A percentile compares a stretch with the other conserved stretches of the same genome.
phyloP scores from a whole-genome alignment of 768 basidiomycete species.

The Tephrocybe sp. region DNA sequence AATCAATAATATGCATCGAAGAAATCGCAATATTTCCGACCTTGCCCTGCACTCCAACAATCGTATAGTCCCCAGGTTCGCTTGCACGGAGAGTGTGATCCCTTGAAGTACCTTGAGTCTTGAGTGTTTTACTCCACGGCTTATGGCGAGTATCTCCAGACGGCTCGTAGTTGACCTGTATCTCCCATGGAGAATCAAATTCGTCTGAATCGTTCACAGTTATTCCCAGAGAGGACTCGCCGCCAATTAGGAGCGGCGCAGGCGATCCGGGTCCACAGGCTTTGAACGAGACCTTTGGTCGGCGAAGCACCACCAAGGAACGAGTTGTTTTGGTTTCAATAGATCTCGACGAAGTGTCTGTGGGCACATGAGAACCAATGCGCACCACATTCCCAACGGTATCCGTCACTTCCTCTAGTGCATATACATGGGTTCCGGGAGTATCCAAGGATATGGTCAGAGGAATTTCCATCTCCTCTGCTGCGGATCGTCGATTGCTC shows the following conservation, averaged over 20 bases:
- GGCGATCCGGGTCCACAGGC: conserved; percentile 72
- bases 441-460: conserved; percentile 60
- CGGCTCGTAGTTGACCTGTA: conserved; percentile 63
- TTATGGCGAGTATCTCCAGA: conserved; percentile 37
- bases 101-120: conserved; percentile 40
- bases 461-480: conserved; percentile 66
- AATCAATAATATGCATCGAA: conserved; percentile 7
- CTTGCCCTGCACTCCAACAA: conserved; percentile 70
- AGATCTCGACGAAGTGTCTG: conserved; percentile 17
- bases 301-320: conserved; percentile 66
- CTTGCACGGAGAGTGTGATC: conserved; percentile 48
- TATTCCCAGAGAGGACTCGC: conserved; percentile 56
- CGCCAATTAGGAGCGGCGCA: conserved; percentile 67
- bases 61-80: conserved; percentile 75
- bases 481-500: conserved; percentile 18
- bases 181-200: conserved; percentile 68
- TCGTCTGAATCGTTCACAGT: conserved; percentile 50
- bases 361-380: conserved; percentile 32
- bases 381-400: conserved; percentile 73
- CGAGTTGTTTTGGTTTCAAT: conserved; percentile 48
- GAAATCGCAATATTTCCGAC: conserved; percentile 26
- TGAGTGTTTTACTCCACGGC: conserved; percentile 63
- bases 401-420: conserved; percentile 81
- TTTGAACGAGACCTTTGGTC: conserved; percentile 70
- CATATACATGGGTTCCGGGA: conserved; percentile 68